Evolutionary conservation across 2,329 filamentous ascomycete genomes (phyloP), one percentile per base, ranked within the genome.

Genomic region (Diaporthe vaccinii): DNA sequence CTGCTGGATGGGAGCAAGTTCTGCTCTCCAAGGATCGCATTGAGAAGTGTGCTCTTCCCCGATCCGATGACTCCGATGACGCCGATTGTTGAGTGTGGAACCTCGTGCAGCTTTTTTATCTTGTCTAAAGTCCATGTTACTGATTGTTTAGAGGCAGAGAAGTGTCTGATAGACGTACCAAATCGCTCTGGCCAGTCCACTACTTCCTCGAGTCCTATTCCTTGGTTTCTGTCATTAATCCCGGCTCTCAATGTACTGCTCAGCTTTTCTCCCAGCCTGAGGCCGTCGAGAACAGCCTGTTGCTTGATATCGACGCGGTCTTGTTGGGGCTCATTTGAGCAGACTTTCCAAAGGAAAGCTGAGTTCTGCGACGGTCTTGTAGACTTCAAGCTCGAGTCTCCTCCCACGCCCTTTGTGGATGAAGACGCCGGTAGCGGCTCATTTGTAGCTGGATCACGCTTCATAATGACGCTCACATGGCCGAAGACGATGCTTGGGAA

Each of bases 291-390:
- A 15, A 36, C 41, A 7, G 61, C 61, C 20, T 67, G 61, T 12
- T 67, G 61, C 12, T 67, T 67, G 61, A 67, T 67, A 28, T 67
- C 61, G 20, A 67, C 25, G 5, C 61, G 61, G 20, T 67, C 61
- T 6, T 4, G 8, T n/a, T 65, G 2, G 8, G 0, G 2, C 1
- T 22, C 12, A 3, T 49, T 34, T 15, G 0, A 10, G 28, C 41
- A 49, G 20, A 3, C 1, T 7, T 67, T 14, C 61, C 61, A 67
- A 34, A 46, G 41, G 4, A 14, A 44, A 12, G 41, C 12, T 14
- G 15, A 14, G 2, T 10, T 20, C 10, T 53, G 10, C 14, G 49
- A 25, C 10, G 49, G n/a, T 53, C 8, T 9, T 53, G 49, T 25
- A 10, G 49, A 14, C n/a, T 28, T 14, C 51, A 20, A 28, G n/a